Conservation (phyloP, 176 grass and related monocot genomes). For the Zea luxurians region DNA sequence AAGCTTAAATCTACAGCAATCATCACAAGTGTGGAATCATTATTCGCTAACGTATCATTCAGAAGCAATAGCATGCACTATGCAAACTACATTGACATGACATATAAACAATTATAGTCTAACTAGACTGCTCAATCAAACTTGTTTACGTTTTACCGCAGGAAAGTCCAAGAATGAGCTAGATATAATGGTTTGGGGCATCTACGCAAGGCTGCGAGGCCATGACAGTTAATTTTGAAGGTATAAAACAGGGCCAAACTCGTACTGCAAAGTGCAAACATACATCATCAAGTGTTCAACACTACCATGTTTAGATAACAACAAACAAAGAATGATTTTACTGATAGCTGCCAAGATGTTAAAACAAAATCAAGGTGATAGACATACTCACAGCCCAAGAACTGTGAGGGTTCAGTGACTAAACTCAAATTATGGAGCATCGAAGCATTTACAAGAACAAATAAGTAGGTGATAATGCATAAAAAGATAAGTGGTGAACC, state of each 20-base stretch:
- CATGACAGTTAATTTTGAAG: neutral
- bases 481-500: neutral
- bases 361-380: neutral
- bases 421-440: neutral
- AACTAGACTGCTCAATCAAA: neutral
- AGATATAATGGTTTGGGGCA: no score
- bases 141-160: no score
- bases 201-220: neutral
- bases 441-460: neutral
- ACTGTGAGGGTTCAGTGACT: neutral
- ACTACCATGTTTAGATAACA: neutral
- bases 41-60: no score
- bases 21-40: no score
- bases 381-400: neutral
- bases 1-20: no score
- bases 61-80: no score
- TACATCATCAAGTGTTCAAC: neutral
- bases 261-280: neutral
- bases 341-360: neutral
- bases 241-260: neutral
- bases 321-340: conserved; percentile 3
- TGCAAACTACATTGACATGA: no score
- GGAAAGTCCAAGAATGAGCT: no score
- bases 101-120: no score
- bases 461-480: neutral